phyloP scores from a whole-genome alignment of 164 flowering plant species.

The Stephania cephalantha region DNA sequence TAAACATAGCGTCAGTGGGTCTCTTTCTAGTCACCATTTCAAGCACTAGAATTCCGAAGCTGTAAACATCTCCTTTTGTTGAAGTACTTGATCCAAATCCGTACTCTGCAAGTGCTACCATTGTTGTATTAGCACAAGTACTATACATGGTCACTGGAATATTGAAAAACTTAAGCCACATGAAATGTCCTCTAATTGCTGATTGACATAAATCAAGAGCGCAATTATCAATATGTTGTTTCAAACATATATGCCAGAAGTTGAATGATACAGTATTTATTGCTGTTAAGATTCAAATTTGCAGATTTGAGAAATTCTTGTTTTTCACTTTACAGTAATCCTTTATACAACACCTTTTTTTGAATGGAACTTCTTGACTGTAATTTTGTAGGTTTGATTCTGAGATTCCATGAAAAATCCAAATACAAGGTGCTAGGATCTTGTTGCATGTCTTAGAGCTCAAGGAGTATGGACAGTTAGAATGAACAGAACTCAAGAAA shows the following conservation, averaged over 20 bases:
- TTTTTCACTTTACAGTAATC: too few species aligned
- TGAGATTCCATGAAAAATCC: background rate
- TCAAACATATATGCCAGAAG: background rate
- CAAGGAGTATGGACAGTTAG: background rate
- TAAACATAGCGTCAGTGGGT: conserved; percentile 51
- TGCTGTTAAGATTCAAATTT: background rate
- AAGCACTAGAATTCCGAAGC: conserved; percentile 51
- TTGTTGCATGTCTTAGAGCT: background rate
- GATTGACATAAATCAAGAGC: background rate
- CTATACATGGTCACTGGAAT: background rate
- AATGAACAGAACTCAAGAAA: background rate
- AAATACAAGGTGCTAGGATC: background rate
- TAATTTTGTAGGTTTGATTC: background rate
- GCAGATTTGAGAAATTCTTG: background rate
- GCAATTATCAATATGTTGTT: background rate
- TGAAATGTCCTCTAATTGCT: background rate
- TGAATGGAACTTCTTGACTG: background rate
- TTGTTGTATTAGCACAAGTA: background rate
- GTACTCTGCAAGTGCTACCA: conserved; percentile 27
- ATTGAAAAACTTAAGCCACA: background rate
- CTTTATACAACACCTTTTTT: background rate
- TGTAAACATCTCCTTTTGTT: conserved; percentile 51
- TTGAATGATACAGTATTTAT: background rate
- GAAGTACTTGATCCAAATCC: conserved; percentile 39
- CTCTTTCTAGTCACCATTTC: conserved; percentile 52